These are phyloP conservation scores for Xylariaceae sp. DNA, from an alignment of 2,329 filamentous ascomycete genomes.

Conservation along the genomic window DNA sequence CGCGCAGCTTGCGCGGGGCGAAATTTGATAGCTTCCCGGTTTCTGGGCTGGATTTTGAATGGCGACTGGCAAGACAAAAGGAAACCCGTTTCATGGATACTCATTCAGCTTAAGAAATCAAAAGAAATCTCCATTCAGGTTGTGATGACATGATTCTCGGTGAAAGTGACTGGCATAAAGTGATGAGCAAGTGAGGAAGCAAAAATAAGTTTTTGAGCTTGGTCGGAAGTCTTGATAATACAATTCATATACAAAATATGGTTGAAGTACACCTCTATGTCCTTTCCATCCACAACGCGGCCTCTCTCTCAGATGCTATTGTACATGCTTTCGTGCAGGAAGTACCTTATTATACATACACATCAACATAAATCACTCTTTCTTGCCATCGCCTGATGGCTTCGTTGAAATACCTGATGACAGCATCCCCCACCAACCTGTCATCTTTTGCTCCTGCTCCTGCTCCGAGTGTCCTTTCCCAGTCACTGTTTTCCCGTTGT, in stretches of 20 bases:
- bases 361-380: constrained; percentile 1
- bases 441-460: constrained; percentile 1
- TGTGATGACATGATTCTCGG: neutral
- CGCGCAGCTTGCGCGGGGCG: constrained; percentile 9
- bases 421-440: constrained; percentile 11
- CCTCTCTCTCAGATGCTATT: too few species aligned
- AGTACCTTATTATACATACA: too few species aligned
- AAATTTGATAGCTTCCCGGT: constrained; percentile 12
- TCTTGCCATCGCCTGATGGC: constrained; percentile 2
- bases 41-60: constrained; percentile 3
- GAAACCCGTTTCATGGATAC: constrained; percentile 6
- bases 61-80: constrained; percentile 5
- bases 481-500: constrained; percentile 8
- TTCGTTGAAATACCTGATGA: constrained; percentile 8
- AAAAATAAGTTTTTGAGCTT: too few species aligned
- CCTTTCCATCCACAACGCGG: too few species aligned
- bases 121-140: constrained; percentile 24
- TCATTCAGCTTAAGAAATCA: constrained; percentile 19
- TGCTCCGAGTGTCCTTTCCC: neutral
- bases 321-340: too few species aligned
- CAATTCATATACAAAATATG: too few species aligned
- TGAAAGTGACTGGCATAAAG: too few species aligned
- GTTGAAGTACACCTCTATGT: too few species aligned
- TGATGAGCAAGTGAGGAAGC: too few species aligned
- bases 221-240: too few species aligned